Evolutionary conservation across 257 asterid genomes (phyloP).

Genomic region (Solanum lignicaule): DNA sequence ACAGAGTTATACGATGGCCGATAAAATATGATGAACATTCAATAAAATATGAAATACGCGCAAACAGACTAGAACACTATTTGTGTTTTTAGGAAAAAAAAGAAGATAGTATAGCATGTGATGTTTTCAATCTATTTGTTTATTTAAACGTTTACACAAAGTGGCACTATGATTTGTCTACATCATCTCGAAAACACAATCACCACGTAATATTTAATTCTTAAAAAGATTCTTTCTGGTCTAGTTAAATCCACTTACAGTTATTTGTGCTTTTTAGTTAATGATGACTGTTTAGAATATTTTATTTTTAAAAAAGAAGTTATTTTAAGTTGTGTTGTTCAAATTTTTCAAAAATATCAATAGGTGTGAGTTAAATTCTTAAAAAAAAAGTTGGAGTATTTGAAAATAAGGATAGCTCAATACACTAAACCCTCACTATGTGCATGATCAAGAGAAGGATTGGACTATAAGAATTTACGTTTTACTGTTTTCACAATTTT

Average conservation of each 20-base stretch:
- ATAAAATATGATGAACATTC: background rate
- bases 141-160: background rate
- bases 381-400: background rate
- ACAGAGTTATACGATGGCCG: background rate
- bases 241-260: background rate
- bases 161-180: background rate
- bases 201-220: background rate
- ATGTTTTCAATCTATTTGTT: background rate
- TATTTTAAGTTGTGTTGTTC: no score
- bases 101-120: background rate
- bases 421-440: no score
- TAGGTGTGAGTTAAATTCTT: no score
- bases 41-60: background rate
- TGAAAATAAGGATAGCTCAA: background rate
- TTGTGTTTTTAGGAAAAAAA: background rate
- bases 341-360: no score
- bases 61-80: background rate
- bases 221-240: background rate
- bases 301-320: background rate
- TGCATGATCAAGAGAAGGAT: background rate
- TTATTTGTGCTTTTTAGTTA: background rate
- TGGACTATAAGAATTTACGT: accelerated
- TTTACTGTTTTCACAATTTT: no score
- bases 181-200: background rate
- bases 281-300: background rate